phyloP scores from a whole-genome alignment of 164 flowering plant genomes.

The Vitis labrusca region DNA sequence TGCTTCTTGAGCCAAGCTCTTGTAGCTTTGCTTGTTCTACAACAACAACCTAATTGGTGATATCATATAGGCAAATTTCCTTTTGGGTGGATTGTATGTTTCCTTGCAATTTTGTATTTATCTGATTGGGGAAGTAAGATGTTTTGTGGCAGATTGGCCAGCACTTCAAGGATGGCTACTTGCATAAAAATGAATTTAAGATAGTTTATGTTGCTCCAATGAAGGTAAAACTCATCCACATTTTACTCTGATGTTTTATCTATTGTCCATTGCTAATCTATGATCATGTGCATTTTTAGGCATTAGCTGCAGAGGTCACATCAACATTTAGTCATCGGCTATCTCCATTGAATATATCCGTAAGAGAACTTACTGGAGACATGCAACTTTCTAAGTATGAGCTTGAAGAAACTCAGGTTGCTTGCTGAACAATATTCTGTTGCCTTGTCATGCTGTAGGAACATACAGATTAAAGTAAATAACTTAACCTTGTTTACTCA shows the following conservation, averaged over 20 bases:
- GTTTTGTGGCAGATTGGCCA: constrained; percentile 71
- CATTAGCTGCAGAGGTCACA: constrained; percentile 97
- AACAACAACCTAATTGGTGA: background rate
- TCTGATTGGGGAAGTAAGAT: background rate
- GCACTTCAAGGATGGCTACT: constrained; percentile 89
- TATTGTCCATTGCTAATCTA: constrained; percentile 7
- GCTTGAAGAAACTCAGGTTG: constrained; percentile 95
- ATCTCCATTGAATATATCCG: constrained; percentile 81
- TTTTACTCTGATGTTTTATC: background rate
- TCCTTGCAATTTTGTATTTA: background rate
- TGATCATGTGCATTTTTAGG: constrained; percentile 39
- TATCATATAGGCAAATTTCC: background rate
- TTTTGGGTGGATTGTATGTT: background rate
- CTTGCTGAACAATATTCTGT: background rate
- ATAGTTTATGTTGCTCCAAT: constrained; percentile 99
- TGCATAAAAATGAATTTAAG: constrained; percentile 92
- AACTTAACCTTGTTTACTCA: background rate
- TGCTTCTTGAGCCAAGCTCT: too few species aligned
- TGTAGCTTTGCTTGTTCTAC: too few species aligned
- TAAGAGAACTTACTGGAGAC: constrained; percentile 97
- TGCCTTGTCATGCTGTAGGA: constrained; percentile 4
- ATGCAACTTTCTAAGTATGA: constrained; percentile 93
- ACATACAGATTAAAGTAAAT: constrained; percentile 8
- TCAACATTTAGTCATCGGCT: constrained; percentile 87
- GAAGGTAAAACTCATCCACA: constrained; percentile 58